Evolutionary conservation across 2,329 filamentous ascomycete genomes (phyloP), one percentile per base, ranked within the genome.

Genomic region (Microcyclosporella mali): DNA sequence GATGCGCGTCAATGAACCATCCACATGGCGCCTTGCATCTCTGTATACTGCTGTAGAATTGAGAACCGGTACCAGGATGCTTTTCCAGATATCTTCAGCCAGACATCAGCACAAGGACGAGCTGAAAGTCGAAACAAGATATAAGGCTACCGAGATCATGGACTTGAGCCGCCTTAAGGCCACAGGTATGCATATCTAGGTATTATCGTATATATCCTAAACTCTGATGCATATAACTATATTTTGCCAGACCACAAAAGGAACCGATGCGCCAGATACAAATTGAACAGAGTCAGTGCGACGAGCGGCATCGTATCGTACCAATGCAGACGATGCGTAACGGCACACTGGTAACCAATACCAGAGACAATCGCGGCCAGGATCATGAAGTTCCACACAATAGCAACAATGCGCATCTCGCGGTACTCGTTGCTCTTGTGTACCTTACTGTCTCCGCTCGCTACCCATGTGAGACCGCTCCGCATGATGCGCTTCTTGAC

Each of bases 401-500:
- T 65, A 42, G 62, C 65, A 4, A 69, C 55, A 9, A 68, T 53
- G 8, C 67, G 58, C 67, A 70, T 69, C 47, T 69, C 68, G 43
- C 65, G 59, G 49, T 67, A 69, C 53, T 68, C 67, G 59, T 68
- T 62, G 51, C 60, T 65, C 55, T 63, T 67, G 52, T 68, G 21
- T n/a, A 28, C 44, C 46, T 68, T 68, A 21, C 56, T 56, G 43
- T 69, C 65, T 7, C 67, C 66, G 2, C 58, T 64, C 0, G 67
- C 63, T 1, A 63, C 65, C 67, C 67, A 69, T 9, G 63, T 55
- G 25, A 70, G 56, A 43, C 64, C 63, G 29, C 61, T 62, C 16
- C 66, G 65, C 36, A 69, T 62, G 11, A 70, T 46, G 3, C 62
- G 58, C 49, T 70, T 66, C 50, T 67, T 68, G 58, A 70, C 67